Percentiles rank a stretch among this genome's conserved stretches.
Conservation (phyloP, 1,139 yeast genomes). For the Starmera stellimalicola region DNA sequence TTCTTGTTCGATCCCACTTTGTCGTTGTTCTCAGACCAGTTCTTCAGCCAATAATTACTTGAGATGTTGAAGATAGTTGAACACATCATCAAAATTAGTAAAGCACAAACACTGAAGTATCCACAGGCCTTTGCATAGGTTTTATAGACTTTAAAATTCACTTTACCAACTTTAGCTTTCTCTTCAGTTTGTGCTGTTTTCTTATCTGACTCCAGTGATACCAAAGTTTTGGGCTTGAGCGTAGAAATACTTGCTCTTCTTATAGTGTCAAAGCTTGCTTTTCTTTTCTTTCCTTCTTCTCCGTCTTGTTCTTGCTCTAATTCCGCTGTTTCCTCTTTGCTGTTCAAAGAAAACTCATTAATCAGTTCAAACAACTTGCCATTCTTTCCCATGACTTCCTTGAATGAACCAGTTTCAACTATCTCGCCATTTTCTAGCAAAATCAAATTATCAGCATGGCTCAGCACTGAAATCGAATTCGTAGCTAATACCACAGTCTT, state of each 20-base stretch:
- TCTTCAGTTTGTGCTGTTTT: constrained; percentile 32
- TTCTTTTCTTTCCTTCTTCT: constrained; percentile 24
- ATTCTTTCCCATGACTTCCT: constrained; percentile 35
- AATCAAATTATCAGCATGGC: constrained; percentile 53
- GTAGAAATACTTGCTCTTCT: constrained; percentile 59
- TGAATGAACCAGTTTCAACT: constrained; percentile 51
- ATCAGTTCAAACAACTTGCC: constrained; percentile 43
- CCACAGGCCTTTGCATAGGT: constrained; percentile 65
- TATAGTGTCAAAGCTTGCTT: constrained; percentile 36
- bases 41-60: constrained; percentile 49
- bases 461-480: constrained; percentile 65
- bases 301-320: background rate
- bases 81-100: constrained; percentile 30
- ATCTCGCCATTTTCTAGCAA: constrained; percentile 53
- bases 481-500: constrained; percentile 76
- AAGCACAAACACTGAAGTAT: constrained; percentile 37
- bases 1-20: constrained; percentile 38
- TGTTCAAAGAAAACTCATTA: constrained; percentile 41
- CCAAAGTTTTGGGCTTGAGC: constrained; percentile 23
- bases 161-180: constrained; percentile 49
- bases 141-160: constrained; percentile 50
- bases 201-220: constrained; percentile 18
- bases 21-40: constrained; percentile 48
- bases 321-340: constrained; percentile 6
- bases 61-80: constrained; percentile 40